Conservation (phyloP, 1,284 basidiomycete species). For the Trametes sp. region DNA sequence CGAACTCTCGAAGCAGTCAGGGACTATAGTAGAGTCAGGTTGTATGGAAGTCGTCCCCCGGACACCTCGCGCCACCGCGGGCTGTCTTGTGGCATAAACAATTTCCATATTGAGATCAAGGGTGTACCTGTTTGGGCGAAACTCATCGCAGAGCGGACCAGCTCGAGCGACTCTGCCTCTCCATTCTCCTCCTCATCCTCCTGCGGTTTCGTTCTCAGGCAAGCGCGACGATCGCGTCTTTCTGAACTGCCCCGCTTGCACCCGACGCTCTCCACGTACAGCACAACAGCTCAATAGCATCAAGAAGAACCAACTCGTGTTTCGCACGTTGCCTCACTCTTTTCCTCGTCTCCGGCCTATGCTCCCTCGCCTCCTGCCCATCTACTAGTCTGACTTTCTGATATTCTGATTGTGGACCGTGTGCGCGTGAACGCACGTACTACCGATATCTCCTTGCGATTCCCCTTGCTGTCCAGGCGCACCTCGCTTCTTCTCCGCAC, state of each 20-base stretch:
- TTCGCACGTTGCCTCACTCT: conserved; percentile 71
- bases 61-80: too few species aligned
- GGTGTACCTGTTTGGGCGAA: too few species aligned
- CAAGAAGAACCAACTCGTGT: conserved; percentile 62
- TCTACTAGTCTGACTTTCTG: conserved; percentile 34
- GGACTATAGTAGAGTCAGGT: too few species aligned
- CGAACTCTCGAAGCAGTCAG: too few species aligned
- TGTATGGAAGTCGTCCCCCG: too few species aligned
- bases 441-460: conserved; percentile 33
- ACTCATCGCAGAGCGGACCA: too few species aligned
- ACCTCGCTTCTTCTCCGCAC: conserved; percentile 22
- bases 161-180: too few species aligned
- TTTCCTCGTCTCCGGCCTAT: conserved; percentile 40
- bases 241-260: not conserved
- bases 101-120: too few species aligned
- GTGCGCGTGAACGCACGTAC: conserved; percentile 19
- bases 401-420: conserved; percentile 29
- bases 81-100: too few species aligned
- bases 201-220: not conserved
- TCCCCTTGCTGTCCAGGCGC: conserved; percentile 23
- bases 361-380: conserved; percentile 18
- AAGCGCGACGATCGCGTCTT: not conserved
- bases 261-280: not conserved
- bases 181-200: too few species aligned
- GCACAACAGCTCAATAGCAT: too few species aligned